These are phyloP conservation scores for Trichoderma simmonsii DNA, from an alignment of 2,329 filamentous ascomycete species.

Conservation along the genomic window DNA sequence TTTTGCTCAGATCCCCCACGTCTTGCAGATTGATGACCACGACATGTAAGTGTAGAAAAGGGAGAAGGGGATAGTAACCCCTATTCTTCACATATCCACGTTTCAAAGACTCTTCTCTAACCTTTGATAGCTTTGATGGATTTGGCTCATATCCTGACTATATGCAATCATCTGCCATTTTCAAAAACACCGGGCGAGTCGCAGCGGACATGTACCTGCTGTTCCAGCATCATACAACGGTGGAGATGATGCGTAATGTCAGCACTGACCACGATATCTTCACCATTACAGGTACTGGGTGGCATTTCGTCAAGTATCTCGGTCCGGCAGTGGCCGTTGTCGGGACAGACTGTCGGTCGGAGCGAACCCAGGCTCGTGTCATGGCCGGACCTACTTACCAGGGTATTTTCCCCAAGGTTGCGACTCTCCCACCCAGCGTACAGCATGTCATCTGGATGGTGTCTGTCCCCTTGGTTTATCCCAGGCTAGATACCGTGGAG, in stretches of 20 bases:
- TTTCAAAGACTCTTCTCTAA: neutral
- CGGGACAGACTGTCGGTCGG: slow-evolving; percentile 86
- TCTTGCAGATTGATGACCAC: slow-evolving; percentile 92
- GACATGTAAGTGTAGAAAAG: slow-evolving; percentile 72
- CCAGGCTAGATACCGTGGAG: slow-evolving; percentile 86
- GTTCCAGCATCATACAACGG: slow-evolving; percentile 96
- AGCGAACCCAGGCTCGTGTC: slow-evolving; percentile 85
- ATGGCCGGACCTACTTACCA: slow-evolving; percentile 97
- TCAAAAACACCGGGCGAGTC: slow-evolving; percentile 95
- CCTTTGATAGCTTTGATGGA: slow-evolving; percentile 77
- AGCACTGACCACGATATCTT: slow-evolving; percentile 88
- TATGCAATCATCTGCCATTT: slow-evolving; percentile 96
- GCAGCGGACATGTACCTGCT: slow-evolving; percentile 97
- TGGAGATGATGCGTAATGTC: slow-evolving; percentile 88
- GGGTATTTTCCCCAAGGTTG: slow-evolving; percentile 93
- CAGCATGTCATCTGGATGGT: slow-evolving; percentile 98
- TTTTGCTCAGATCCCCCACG: slow-evolving; percentile 94
- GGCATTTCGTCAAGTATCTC: slow-evolving; percentile 97
- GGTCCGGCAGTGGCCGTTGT: slow-evolving; percentile 88
- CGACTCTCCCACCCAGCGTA: slow-evolving; percentile 82
- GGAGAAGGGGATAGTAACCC: neutral
- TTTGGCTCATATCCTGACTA: slow-evolving; percentile 97
- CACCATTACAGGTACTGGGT: slow-evolving; percentile 93
- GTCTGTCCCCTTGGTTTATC: slow-evolving; percentile 86
- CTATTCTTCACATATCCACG: neutral